Percentiles rank a stretch among this genome's conserved stretches.
Evolutionary conservation across 1,284 basidiomycete species (phyloP).

Genomic region (Afroboletus lepidellus): DNA sequence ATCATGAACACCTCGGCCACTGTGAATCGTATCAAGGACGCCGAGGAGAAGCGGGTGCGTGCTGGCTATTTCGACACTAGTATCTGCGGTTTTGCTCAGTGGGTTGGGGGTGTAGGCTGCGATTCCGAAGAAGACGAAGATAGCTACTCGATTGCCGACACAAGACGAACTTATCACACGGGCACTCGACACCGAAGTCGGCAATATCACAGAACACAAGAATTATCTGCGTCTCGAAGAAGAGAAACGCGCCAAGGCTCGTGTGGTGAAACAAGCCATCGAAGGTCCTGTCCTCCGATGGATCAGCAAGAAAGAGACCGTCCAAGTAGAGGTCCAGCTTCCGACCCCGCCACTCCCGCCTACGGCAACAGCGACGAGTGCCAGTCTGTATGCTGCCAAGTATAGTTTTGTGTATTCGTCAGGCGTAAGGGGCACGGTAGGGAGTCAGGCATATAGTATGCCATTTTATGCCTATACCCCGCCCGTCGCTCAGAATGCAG

Average conservation of each 20-base stretch:
- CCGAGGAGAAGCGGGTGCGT: slow-evolving; percentile 59
- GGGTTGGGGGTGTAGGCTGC: slow-evolving; percentile 42
- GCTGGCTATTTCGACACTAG: background rate
- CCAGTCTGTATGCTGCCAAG: slow-evolving; percentile 18
- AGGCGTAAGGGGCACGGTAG: slow-evolving; percentile 8
- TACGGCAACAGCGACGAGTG: background rate
- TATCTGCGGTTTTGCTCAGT: slow-evolving; percentile 4
- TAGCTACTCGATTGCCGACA: slow-evolving; percentile 51
- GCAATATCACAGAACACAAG: slow-evolving; percentile 75
- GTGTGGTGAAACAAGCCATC: slow-evolving; percentile 57
- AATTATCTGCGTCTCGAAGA: slow-evolving; percentile 79
- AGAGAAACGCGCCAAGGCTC: slow-evolving; percentile 72
- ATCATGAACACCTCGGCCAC: slow-evolving; percentile 64
- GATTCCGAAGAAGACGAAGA: slow-evolving; percentile 59
- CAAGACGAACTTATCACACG: slow-evolving; percentile 80
- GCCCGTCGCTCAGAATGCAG: slow-evolving; percentile 13
- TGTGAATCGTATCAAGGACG: slow-evolving; percentile 57
- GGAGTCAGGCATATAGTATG: slow-evolving; percentile 26
- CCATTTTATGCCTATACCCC: slow-evolving; percentile 25
- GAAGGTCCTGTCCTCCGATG: slow-evolving; percentile 74
- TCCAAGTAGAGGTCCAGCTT: slow-evolving; percentile 29
- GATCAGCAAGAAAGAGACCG: slow-evolving; percentile 65
- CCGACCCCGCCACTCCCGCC: slow-evolving; percentile 15
- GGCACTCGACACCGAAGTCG: slow-evolving; percentile 83
- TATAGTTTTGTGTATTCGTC: slow-evolving; percentile 30